A percentile compares a stretch with the other conserved stretches of the same genome.
Evolutionary conservation across 306 rosid genomes (phyloP).

Genomic region (Canavalia ensiformis): DNA sequence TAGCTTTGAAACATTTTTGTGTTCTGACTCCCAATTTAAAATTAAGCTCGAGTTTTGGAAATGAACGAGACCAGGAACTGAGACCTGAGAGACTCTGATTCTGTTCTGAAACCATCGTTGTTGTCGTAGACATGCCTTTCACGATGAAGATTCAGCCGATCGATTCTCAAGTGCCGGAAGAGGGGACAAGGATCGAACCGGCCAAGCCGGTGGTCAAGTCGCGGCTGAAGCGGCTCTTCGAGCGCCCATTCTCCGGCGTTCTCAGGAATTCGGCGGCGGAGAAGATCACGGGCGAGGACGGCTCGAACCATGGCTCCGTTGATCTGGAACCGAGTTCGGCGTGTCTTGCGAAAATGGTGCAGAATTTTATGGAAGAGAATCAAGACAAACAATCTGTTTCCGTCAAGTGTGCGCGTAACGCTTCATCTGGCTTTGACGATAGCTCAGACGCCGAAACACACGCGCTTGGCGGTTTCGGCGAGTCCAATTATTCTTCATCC

Average conservation of each 20-base stretch:
- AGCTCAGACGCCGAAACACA: conserved; percentile 68
- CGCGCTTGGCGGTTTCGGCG: conserved; percentile 50
- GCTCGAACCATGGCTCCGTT: conserved; percentile 36
- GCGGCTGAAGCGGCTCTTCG: conserved; percentile 79
- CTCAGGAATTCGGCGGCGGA: conserved; percentile 56
- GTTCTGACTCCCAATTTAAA: conserved; percentile 37
- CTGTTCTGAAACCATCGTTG: background rate
- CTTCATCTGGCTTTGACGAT: conserved; percentile 64
- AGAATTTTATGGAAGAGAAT: conserved; percentile 78
- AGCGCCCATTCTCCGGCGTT: conserved; percentile 77
- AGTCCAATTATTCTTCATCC: conserved; percentile 53
- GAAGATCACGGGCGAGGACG: conserved; percentile 56
- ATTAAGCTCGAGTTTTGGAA: conserved; percentile 40
- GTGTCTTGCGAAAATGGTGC: conserved; percentile 88
- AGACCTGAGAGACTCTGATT: conserved; percentile 23
- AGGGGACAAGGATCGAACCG: conserved; percentile 55
- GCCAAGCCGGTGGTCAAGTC: conserved; percentile 78
- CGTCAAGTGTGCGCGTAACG: conserved; percentile 68
- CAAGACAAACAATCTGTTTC: conserved; percentile 65
- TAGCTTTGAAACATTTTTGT: conserved; percentile 26
- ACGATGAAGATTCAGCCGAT: conserved; percentile 93
- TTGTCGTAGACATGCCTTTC: conserved; percentile 59
- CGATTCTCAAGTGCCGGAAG: conserved; percentile 58
- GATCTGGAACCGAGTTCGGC: conserved; percentile 81
- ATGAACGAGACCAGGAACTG: conserved; percentile 46